These are phyloP conservation scores for Mycena metata DNA, from an alignment of 768 basidiomycete species.

Conservation along the genomic window DNA sequence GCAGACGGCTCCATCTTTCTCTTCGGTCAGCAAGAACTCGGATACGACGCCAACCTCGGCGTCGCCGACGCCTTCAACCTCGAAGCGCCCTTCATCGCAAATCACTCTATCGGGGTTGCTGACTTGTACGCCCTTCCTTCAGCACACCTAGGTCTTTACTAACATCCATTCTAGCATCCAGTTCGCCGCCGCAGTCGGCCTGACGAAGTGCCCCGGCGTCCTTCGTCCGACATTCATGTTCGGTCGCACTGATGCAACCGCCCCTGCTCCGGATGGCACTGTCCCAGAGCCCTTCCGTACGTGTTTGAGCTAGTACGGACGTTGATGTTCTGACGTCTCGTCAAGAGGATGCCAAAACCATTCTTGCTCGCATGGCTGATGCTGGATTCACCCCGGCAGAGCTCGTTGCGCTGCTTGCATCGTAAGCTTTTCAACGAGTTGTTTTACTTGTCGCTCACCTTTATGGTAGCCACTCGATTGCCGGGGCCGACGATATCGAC, in stretches of 20 bases:
- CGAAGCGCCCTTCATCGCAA: slow-evolving; percentile 41
- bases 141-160: background rate
- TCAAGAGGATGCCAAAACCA: slow-evolving; percentile 39
- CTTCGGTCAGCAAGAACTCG: slow-evolving; percentile 48
- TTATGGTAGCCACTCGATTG: slow-evolving; percentile 13
- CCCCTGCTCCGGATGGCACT: slow-evolving; percentile 37
- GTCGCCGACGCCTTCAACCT: slow-evolving; percentile 46
- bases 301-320: slow-evolving; percentile 1
- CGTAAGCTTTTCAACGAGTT: slow-evolving; percentile 27
- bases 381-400: slow-evolving; percentile 45
- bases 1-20: slow-evolving; percentile 51
- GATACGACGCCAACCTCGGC: slow-evolving; percentile 47
- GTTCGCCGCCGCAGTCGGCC: slow-evolving; percentile 47
- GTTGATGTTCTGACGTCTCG: background rate
- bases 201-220: slow-evolving; percentile 49
- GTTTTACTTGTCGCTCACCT: slow-evolving; percentile 6
- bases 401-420: slow-evolving; percentile 45
- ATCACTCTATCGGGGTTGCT: slow-evolving; percentile 41
- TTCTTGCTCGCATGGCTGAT: slow-evolving; percentile 44
- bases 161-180: slow-evolving; percentile 39
- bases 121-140: slow-evolving; percentile 43
- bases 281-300: slow-evolving; percentile 45
- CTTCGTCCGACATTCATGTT: slow-evolving; percentile 46
- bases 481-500: slow-evolving; percentile 21
- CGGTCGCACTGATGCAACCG: slow-evolving; percentile 44